Evolutionary conservation across 2,329 filamentous ascomycete genomes (phyloP), one percentile per base, ranked within the genome.

Genomic region (Penicillium sp.): DNA sequence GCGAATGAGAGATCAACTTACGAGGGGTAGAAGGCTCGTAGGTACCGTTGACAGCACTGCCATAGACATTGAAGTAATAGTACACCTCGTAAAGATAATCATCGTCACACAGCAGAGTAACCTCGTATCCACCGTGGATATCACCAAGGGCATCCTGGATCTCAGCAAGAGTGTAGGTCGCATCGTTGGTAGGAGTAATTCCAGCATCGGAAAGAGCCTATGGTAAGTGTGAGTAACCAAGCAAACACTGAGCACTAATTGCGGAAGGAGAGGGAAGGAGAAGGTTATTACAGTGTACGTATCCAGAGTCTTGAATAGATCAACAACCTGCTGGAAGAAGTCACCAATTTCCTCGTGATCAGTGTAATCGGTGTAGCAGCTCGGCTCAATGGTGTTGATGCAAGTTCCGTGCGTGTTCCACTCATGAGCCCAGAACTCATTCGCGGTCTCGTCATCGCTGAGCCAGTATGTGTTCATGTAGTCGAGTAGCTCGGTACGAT

Each of bases 391-490:
- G 9, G 48, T 50, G 6, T 50, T 50, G 7, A 50, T 50, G 16
- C 48, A 50, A 0, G 48, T 50, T 13, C 48, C 48, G 48, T 50
- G 48, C 7, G 48, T 50, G 10, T 50, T 50, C 48, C 48, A 50
- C 33, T 50, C 48, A 41, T 50, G 48, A 14, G 48, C 22, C 48
- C 48, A 50, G 48, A 50, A 50, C 9, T 50, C 35, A 14, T 50
- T 50, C 16, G 33, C 7, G 7, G 48, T 7, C 14, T 50, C 48
- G 6, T 50, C 48, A 7, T 50, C 48, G 21, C 35, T 50, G 21
- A 50, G 14, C 48, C 48, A 50, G 48, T 50, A 50, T 3, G 33
- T 39, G 14, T 39, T 22, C 48, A 50, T 50, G 8, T 50, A 50
- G 1, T n/a, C 16, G 3, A 50, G 22, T 7, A 50, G 48, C 8